phyloP scores from a whole-genome alignment of 129 eudicot species.

The Pulicaria dysenterica region DNA sequence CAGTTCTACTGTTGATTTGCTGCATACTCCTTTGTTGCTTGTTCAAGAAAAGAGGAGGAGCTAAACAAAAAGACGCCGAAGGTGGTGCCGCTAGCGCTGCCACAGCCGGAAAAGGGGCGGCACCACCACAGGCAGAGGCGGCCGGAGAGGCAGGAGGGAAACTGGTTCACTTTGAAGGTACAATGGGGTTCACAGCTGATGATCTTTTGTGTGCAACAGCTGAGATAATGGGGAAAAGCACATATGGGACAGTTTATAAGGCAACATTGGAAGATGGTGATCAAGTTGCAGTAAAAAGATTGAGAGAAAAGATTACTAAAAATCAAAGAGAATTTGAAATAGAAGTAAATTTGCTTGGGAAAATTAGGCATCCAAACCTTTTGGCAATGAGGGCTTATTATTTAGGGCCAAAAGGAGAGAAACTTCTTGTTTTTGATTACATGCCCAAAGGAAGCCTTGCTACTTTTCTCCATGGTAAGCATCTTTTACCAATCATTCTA shows the following conservation, averaged over 20 bases:
- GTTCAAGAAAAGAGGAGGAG: constrained; percentile 46
- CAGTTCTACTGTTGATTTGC: constrained; percentile 54
- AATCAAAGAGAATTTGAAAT: constrained; percentile 74
- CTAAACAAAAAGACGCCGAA: constrained; percentile 35
- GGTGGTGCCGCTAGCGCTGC: constrained; percentile 7
- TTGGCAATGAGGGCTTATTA: constrained; percentile 85
- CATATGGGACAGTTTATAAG: constrained; percentile 90
- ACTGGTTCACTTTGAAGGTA: constrained; percentile 88
- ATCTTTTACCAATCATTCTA: too few species aligned
- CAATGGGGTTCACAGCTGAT: constrained; percentile 82
- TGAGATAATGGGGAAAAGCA: constrained; percentile 89
- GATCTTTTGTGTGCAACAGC: constrained; percentile 90
- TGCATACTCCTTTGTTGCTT: constrained; percentile 65
- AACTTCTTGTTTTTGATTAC: constrained; percentile 90
- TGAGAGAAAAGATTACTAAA: constrained; percentile 76
- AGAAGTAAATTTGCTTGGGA: constrained; percentile 75
- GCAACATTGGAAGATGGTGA: constrained; percentile 80
- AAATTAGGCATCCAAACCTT: constrained; percentile 76
- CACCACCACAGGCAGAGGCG: constrained; percentile 53
- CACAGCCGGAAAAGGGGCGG: constrained; percentile 29
- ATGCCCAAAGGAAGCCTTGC: constrained; percentile 84
- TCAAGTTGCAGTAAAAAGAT: constrained; percentile 85
- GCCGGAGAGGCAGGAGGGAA: constrained; percentile 79
- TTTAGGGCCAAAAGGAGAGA: constrained; percentile 91
- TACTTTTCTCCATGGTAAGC: constrained; percentile 72